A percentile compares a stretch with the other conserved stretches of the same genome.
phyloP scores from a whole-genome alignment of 164 flowering plant genomes.

The Nelumbo lutea region DNA sequence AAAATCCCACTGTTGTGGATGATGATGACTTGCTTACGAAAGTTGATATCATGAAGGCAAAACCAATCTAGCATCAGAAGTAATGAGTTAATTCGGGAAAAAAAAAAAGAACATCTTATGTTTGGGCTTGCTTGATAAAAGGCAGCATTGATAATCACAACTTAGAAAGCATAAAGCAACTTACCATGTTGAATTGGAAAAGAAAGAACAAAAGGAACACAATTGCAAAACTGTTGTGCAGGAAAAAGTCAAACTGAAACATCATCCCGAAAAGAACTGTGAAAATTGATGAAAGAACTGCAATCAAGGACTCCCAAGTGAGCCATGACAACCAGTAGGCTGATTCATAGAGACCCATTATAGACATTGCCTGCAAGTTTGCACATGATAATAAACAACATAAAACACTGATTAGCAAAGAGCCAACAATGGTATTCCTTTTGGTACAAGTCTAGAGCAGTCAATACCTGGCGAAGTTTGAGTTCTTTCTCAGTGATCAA shows the following conservation, averaged over 20 bases:
- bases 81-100: background rate
- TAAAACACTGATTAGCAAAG: background rate
- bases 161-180: conserved; percentile 5
- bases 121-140: background rate
- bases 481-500: conserved; percentile 87
- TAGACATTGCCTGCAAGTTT: conserved; percentile 73
- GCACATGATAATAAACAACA: background rate
- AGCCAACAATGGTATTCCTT: background rate
- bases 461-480: conserved; percentile 89
- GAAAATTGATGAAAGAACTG: conserved; percentile 63
- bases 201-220: conserved; percentile 79
- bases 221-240: conserved; percentile 72
- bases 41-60: conserved; percentile 82
- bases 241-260: conserved; percentile 88
- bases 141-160: background rate
- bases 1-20: conserved; percentile 79
- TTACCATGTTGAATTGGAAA: conserved; percentile 93
- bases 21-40: conserved; percentile 88
- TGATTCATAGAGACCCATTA: conserved; percentile 95
- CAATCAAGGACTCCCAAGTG: conserved; percentile 70
- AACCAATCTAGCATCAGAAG: conserved; percentile 49
- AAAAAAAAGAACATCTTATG: background rate
- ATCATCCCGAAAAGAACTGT: conserved; percentile 89
- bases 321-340: conserved; percentile 98
- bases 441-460: background rate